phyloP scores from a whole-genome alignment of 2,329 filamentous ascomycete species.

The Penicillium brasilianum region DNA sequence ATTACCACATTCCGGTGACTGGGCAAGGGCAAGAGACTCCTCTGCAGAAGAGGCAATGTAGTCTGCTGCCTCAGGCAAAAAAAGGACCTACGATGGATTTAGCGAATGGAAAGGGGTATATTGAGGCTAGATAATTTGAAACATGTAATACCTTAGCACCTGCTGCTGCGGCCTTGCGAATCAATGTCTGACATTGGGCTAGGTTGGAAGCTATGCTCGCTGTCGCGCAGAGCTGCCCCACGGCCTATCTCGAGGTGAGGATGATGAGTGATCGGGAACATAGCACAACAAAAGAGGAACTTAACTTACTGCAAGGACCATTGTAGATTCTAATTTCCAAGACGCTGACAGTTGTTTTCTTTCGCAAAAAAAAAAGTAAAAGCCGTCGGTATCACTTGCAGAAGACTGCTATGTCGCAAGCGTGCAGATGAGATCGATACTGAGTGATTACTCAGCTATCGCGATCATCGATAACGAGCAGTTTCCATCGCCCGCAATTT shows the following conservation, averaged over 20 bases:
- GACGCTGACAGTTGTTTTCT: neutral
- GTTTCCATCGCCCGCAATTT: conserved; percentile 23
- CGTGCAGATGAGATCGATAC: conserved; percentile 1
- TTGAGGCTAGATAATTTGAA: neutral
- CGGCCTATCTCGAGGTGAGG: conserved; percentile 61
- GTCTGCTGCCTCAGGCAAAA: conserved; percentile 90
- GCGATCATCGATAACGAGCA: conserved; percentile 29
- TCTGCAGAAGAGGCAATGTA: conserved; percentile 75
- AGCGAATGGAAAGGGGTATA: neutral
- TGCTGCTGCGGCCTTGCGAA: conserved; percentile 72
- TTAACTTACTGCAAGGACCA: conserved; percentile 38
- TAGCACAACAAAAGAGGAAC: no score
- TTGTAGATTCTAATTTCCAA: conserved; percentile 7
- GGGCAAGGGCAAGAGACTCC: conserved; percentile 73
- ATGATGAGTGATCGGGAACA: conserved; percentile 13
- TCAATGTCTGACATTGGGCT: conserved; percentile 72
- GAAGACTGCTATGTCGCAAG: conserved; percentile 3
- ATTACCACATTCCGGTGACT: conserved; percentile 66
- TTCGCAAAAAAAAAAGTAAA: no score
- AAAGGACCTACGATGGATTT: conserved; percentile 65
- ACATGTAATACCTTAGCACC: conserved; percentile 71
- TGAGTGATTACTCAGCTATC: conserved; percentile 31
- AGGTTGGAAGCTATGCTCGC: conserved; percentile 79
- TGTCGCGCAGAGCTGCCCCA: conserved; percentile 89
- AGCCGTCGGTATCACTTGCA: no score